Evolutionary conservation across 2,329 filamentous ascomycete species (phyloP).

Genomic region (Ceratocystis lukuohia): DNA sequence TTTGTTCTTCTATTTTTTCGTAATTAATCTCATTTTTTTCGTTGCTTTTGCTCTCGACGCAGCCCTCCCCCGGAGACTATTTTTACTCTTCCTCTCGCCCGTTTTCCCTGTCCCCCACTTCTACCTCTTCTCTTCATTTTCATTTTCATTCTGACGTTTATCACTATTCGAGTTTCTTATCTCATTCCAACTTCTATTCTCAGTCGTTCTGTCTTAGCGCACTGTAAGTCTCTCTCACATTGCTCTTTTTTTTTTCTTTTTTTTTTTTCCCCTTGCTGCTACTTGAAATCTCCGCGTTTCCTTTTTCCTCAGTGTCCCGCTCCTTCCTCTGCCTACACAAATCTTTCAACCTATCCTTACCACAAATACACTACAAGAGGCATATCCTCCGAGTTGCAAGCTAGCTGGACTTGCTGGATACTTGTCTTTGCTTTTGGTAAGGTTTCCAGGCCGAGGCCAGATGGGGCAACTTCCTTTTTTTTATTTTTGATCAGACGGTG

Average conservation of each 20-base stretch:
- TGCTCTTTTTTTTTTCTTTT: background rate
- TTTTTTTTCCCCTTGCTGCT: background rate
- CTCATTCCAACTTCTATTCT: background rate
- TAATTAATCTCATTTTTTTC: background rate
- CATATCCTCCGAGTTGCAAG: background rate
- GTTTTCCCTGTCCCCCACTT: background rate
- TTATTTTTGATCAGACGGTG: background rate
- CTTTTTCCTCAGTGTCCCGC: background rate
- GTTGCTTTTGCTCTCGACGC: background rate
- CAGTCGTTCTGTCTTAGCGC: background rate
- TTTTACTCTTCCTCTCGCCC: slow-evolving; percentile 12
- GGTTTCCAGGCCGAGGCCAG: background rate
- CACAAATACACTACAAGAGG: background rate
- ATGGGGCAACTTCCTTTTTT: slow-evolving; percentile 2
- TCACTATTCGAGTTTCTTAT: background rate
- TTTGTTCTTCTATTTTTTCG: background rate
- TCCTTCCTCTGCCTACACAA: background rate
- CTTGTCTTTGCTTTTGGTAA: background rate
- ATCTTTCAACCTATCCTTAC: background rate
- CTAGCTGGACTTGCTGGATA: background rate
- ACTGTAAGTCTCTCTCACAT: background rate
- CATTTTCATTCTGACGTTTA: slow-evolving; percentile 8
- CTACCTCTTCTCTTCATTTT: slow-evolving; percentile 12
- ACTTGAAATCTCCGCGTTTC: background rate
- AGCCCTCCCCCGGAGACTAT: background rate